Conservation (phyloP, 257 asterid species). For the Ophiorrhiza pumila region DNA sequence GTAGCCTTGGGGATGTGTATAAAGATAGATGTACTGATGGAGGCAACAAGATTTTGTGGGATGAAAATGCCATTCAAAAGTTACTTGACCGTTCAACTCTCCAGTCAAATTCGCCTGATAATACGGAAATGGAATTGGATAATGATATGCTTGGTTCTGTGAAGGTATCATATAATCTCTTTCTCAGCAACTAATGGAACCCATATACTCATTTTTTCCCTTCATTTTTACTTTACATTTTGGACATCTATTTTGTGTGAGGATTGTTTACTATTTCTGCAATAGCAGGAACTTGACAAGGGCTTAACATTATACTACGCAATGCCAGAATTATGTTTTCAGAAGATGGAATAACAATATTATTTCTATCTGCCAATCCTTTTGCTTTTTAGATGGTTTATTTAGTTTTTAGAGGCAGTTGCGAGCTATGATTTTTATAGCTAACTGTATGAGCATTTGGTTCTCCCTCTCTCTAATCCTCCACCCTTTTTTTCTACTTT, state of each 20-base stretch:
- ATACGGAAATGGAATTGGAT: conserved; percentile 69
- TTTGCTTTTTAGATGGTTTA: background rate
- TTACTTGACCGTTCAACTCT: conserved; percentile 84
- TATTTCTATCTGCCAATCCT: background rate
- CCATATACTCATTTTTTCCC: background rate
- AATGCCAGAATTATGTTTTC: background rate
- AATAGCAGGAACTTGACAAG: background rate
- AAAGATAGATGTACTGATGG: conserved; percentile 83
- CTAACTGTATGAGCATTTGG: background rate
- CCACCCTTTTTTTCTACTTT: background rate
- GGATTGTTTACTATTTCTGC: background rate
- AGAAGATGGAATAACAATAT: background rate
- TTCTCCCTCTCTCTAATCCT: background rate
- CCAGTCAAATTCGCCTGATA: conserved; percentile 69
- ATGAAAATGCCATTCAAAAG: conserved; percentile 74
- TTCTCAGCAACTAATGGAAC: background rate
- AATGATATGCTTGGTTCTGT: conserved; percentile 95
- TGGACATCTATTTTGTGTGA: background rate
- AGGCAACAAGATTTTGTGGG: conserved; percentile 78
- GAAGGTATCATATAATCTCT: conserved; percentile 44
- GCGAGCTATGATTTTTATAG: background rate
- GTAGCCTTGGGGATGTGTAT: conserved; percentile 97
- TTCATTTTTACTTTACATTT: background rate
- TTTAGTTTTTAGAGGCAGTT: background rate
- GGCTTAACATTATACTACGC: background rate